Conservation (phyloP, 2,329 filamentous ascomycete species). For the Cladobotryum mycophilum region DNA sequence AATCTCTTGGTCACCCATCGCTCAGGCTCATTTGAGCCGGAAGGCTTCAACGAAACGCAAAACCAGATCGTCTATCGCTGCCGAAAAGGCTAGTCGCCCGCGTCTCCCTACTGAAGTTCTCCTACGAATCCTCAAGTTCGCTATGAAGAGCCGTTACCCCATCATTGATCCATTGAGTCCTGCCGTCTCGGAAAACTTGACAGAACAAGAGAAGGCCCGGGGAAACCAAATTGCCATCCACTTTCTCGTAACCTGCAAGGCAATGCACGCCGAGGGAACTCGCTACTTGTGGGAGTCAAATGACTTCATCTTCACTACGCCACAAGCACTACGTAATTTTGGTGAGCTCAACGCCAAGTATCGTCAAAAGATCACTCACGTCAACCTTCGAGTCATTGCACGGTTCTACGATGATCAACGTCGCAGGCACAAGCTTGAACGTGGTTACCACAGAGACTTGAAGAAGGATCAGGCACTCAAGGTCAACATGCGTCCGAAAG, state of each 20-base stretch:
- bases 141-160: conserved; percentile 41
- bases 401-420: conserved; percentile 49
- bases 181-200: conserved; percentile 36
- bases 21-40: conserved; percentile 27
- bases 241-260: conserved; percentile 46
- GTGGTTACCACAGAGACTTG: conserved; percentile 37
- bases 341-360: conserved; percentile 36
- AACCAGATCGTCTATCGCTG: conserved; percentile 24
- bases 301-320: conserved; percentile 49
- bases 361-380: conserved; percentile 38
- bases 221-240: conserved; percentile 46
- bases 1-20: conserved; percentile 42
- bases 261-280: conserved; percentile 43
- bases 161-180: conserved; percentile 50
- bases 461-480: conserved; percentile 36
- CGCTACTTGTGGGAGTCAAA: conserved; percentile 47
- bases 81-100: conserved; percentile 28
- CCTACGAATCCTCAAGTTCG: conserved; percentile 45
- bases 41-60: conserved; percentile 27
- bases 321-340: conserved; percentile 43
- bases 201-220: conserved; percentile 36
- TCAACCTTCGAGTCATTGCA: conserved; percentile 49
- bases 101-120: conserved; percentile 48
- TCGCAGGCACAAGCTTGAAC: conserved; percentile 35
- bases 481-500: conserved; percentile 37